Percentiles rank a stretch among this genome's conserved stretches.
phyloP scores from a whole-genome alignment of 139 green algal species.

The Coccomyxa sp. region DNA sequence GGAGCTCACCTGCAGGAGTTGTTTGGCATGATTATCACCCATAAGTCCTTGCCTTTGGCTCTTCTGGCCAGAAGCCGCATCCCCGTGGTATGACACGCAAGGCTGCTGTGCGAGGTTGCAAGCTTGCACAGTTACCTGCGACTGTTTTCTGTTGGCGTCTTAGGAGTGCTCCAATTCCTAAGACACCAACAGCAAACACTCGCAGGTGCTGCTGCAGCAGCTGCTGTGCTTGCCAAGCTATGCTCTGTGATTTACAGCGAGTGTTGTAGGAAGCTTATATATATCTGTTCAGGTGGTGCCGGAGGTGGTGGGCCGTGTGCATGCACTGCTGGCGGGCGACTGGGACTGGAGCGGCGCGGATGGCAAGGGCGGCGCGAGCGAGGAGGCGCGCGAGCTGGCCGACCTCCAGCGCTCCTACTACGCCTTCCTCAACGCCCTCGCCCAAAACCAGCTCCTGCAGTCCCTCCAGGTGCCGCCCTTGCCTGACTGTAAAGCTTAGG shows the following conservation, averaged over 20 bases:
- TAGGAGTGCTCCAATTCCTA: neutral
- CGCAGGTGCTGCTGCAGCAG: neutral
- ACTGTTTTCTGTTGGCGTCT: neutral
- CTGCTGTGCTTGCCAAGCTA: neutral
- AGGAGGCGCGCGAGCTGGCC: conserved; percentile 64
- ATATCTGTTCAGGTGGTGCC: conserved; percentile 38
- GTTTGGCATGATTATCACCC: too few species aligned
- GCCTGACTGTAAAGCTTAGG: too few species aligned
- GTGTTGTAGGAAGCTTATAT: neutral
- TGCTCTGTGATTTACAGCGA: neutral
- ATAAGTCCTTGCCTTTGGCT: too few species aligned
- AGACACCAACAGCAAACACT: neutral
- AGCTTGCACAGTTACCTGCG: neutral
- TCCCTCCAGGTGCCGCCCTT: conserved; percentile 22
- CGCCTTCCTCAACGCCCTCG: conserved; percentile 53
- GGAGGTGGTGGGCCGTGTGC: conserved; percentile 42
- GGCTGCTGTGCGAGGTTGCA: too few species aligned
- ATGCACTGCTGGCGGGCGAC: conserved; percentile 46
- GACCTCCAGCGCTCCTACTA: conserved; percentile 78
- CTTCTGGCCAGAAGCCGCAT: too few species aligned
- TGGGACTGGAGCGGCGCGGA: conserved; percentile 77
- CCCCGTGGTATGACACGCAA: too few species aligned
- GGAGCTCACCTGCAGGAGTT: neutral
- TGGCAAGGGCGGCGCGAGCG: conserved; percentile 30
- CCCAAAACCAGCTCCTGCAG: conserved; percentile 15